Conservation (phyloP, 805 yeast species). For the Candida namnaoensis region DNA sequence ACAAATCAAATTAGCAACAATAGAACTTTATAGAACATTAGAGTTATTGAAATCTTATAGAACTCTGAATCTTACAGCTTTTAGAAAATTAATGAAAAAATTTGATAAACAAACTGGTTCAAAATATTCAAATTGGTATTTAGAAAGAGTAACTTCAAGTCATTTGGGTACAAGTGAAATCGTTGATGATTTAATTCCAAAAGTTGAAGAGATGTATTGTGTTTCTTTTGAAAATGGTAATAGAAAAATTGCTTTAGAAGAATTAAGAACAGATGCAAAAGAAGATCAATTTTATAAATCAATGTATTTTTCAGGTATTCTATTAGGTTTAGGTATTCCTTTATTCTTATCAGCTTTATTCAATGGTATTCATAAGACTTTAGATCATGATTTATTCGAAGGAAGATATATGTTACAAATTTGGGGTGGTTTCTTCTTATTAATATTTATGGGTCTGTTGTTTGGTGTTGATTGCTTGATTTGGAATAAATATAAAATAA, state of each 20-base stretch:
- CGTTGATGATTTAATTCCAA: constrained; percentile 51
- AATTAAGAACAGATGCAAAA: constrained; percentile 41
- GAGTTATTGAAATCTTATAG: constrained; percentile 65
- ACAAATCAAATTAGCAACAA: constrained; percentile 57
- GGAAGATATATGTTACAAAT: constrained; percentile 64
- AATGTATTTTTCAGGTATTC: constrained; percentile 56
- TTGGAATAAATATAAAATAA: constrained; percentile 71
- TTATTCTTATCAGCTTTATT: constrained; percentile 52
- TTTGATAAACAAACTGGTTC: constrained; percentile 67
- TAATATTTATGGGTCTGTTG: constrained; percentile 49
- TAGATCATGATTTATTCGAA: constrained; percentile 37
- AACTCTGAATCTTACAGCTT: constrained; percentile 75
- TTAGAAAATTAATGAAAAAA: constrained; percentile 83
- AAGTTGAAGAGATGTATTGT: constrained; percentile 63
- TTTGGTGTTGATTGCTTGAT: constrained; percentile 63
- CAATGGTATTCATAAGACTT: constrained; percentile 35
- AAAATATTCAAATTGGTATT: constrained; percentile 34
- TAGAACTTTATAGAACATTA: constrained; percentile 67
- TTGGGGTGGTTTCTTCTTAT: constrained; percentile 85
- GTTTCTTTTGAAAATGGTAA: constrained; percentile 61
- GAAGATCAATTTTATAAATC: constrained; percentile 27
- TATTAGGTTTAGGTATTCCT: constrained; percentile 65
- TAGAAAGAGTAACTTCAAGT: constrained; percentile 48
- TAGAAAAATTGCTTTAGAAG: constrained; percentile 59
- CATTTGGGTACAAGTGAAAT: constrained; percentile 56